These are phyloP conservation scores for Metschnikowia reukaufii DNA, from an alignment of 805 yeast species.

Conservation along the genomic window DNA sequence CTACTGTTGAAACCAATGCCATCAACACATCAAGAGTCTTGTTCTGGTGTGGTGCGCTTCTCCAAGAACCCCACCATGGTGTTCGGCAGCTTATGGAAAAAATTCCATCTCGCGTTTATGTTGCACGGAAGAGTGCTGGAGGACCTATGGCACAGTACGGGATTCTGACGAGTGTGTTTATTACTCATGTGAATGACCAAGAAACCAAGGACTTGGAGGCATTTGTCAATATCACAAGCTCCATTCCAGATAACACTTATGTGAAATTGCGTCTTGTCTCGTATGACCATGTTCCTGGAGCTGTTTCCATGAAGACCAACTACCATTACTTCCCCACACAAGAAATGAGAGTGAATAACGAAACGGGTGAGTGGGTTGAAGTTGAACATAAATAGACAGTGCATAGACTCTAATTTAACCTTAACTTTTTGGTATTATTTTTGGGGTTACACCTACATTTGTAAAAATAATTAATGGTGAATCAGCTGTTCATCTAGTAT, in stretches of 20 bases:
- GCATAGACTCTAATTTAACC: background rate
- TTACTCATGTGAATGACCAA: slow-evolving; percentile 82
- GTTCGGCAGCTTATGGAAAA: slow-evolving; percentile 79
- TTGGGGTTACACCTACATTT: too few species aligned
- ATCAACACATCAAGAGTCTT: slow-evolving; percentile 65
- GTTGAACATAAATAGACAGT: slow-evolving; percentile 42
- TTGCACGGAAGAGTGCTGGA: slow-evolving; percentile 70
- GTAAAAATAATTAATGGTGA: background rate
- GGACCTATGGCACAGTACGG: slow-evolving; percentile 87
- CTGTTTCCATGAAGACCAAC: slow-evolving; percentile 80
- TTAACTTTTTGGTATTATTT: too few species aligned
- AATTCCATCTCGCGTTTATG: slow-evolving; percentile 82
- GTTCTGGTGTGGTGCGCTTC: slow-evolving; percentile 78
- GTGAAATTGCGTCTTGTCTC: slow-evolving; percentile 79
- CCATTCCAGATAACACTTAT: slow-evolving; percentile 76
- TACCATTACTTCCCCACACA: slow-evolving; percentile 85
- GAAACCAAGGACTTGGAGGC: slow-evolving; percentile 69
- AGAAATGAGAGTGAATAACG: slow-evolving; percentile 51
- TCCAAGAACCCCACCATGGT: slow-evolving; percentile 91
- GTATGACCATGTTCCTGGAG: slow-evolving; percentile 84
- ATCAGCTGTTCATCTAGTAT: background rate
- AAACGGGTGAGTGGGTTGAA: slow-evolving; percentile 48
- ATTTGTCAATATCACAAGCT: slow-evolving; percentile 64
- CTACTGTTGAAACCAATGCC: slow-evolving; percentile 59
- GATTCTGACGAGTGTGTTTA: slow-evolving; percentile 74